Base-by-base conservation (phyloP, 2,329 filamentous ascomycete species). In the Botrytis fragariae region DNA sequence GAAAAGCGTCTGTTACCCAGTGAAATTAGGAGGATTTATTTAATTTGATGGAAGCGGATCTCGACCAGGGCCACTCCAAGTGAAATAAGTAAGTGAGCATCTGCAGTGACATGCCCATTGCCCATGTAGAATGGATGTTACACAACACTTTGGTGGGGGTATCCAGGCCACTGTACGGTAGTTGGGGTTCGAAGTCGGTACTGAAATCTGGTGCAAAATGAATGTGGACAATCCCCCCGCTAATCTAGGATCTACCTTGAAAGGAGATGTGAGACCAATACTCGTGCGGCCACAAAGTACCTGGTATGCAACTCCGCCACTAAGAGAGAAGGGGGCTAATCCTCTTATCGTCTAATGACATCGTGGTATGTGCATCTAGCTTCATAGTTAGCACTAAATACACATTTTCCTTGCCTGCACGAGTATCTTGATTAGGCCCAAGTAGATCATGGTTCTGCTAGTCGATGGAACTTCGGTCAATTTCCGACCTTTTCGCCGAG, bases 141-240 rank as follows among this genome's bases (percentile, higher is more conserved):
- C 65, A 69, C 65, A 57, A 25, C 3, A 57, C 9, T 42, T 57
- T 42, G 65, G 48, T 29, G 65, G 65, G 64, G 64, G 9, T 29
- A 10, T 39, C 35, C 35, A 54, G 35, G 51, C 4, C 37, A 57
- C 42, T 42, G 35, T 69, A 32, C 48, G 65, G 48, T 69, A 69
- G 65, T 57, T 69, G 25, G 20, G 6, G 48, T 10, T 65, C 45
- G 9, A 42, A 68, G 35, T 68, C 64, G 64, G 64, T 68, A 68
- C 64, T 68, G 64, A 68, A 68, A 68, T 68, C 64, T 68, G 64
- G 48, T 68, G 48, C 48, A 39, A 67, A 54, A 68, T 68, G 64
- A 54, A 68, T 68, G 69, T 63, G 42, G 57, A 71, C 39, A 64
- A 32, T n/a, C 42, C 25, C 69, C 68, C 69, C 69, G 42, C 57